phyloP scores from a whole-genome alignment of 352 stramenopile species.

The Phytophthora podocarpi region DNA sequence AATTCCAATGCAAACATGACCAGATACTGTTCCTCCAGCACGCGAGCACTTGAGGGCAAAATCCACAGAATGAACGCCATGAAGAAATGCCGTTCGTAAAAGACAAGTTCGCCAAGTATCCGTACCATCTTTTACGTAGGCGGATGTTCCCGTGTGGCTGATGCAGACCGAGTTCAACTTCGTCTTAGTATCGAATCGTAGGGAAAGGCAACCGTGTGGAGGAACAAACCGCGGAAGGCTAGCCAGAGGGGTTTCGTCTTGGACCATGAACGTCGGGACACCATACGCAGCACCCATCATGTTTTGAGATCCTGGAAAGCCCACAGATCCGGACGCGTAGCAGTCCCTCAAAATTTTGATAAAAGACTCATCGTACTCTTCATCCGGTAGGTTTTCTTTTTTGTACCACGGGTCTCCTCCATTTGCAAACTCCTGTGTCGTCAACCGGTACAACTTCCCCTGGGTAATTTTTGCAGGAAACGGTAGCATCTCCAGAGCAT shows the following conservation, averaged over 20 bases:
- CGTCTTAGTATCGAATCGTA: conserved; percentile 72
- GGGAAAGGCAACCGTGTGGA: conserved; percentile 50
- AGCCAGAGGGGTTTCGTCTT: conserved; percentile 73
- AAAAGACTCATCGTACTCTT: conserved; percentile 87
- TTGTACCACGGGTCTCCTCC: conserved; percentile 91
- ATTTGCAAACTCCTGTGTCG: conserved; percentile 88
- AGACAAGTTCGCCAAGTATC: conserved; percentile 73
- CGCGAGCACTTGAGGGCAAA: conserved; percentile 80
- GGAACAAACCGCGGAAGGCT: conserved; percentile 68
- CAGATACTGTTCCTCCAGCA: conserved; percentile 61
- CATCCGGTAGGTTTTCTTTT: conserved; percentile 85
- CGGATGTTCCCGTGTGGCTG: conserved; percentile 77
- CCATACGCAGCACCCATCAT: conserved; percentile 84
- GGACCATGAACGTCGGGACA: conserved; percentile 84
- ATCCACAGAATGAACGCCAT: conserved; percentile 78
- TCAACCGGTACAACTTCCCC: conserved; percentile 87
- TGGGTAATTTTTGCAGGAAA: conserved; percentile 68
- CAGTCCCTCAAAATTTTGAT: conserved; percentile 89
- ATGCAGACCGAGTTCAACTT: conserved; percentile 67
- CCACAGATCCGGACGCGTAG: conserved; percentile 82
- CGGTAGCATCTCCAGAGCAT: conserved; percentile 68
- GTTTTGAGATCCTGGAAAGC: conserved; percentile 88
- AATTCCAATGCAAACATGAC: conserved; percentile 78
- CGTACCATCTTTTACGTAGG: conserved; percentile 53
- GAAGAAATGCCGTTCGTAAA: conserved; percentile 60